phyloP scores from a whole-genome alignment of 805 yeast genomes.

The Saccharomycopsis sp. region DNA sequence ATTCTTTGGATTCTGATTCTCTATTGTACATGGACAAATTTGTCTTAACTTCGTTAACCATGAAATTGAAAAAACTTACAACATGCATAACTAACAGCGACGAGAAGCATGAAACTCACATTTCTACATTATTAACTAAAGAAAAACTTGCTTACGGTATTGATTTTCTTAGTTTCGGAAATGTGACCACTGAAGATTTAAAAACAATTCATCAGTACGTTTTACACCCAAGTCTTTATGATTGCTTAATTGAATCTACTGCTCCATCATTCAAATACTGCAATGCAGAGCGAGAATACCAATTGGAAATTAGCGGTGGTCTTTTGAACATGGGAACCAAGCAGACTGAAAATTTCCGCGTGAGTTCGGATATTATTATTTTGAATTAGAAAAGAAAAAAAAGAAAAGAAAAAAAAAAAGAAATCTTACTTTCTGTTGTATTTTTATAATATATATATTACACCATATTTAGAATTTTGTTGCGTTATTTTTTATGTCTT shows the following conservation, averaged over 20 bases:
- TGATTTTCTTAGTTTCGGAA: slow-evolving; percentile 6
- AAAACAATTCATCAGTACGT: slow-evolving; percentile 9
- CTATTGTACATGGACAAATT: slow-evolving; percentile 4
- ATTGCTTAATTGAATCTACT: slow-evolving; percentile 10
- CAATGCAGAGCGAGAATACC: slow-evolving; percentile 15
- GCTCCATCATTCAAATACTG: slow-evolving; percentile 13
- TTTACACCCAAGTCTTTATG: slow-evolving; percentile 4
- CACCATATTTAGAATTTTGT: not conserved
- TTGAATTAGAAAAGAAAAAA: not conserved
- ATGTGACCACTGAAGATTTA: slow-evolving; percentile 7
- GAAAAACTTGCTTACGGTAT: slow-evolving; percentile 4
- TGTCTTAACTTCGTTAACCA: not conserved
- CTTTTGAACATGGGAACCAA: slow-evolving; percentile 4
- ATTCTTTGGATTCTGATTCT: not conserved
- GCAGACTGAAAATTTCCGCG: slow-evolving; percentile 2
- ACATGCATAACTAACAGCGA: not conserved
- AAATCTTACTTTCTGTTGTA: not conserved
- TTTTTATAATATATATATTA: not conserved
- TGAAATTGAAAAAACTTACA: slow-evolving; percentile 1
- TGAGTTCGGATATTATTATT: slow-evolving; percentile 9
- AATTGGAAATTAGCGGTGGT: slow-evolving; percentile 9
- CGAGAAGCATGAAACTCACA: not conserved
- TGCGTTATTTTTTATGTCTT: not conserved
- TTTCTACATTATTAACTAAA: not conserved
- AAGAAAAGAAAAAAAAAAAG: not conserved